A percentile compares a stretch with the other conserved stretches of the same genome.
These are phyloP conservation scores for Candida patagonica DNA, from an alignment of 805 yeast genomes.

Conservation along the genomic window DNA sequence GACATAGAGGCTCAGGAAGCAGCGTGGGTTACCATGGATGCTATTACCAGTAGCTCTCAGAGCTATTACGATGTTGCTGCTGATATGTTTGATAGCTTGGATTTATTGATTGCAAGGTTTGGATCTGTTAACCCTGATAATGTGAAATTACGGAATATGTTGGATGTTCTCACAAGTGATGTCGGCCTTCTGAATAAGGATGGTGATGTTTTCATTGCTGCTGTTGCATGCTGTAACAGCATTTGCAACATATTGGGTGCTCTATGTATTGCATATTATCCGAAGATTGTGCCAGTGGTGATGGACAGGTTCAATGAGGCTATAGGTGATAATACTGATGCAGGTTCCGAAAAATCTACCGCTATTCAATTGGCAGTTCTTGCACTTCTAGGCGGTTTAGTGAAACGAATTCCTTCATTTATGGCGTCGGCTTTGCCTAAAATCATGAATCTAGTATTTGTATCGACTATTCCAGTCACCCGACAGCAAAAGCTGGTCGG, in stretches of 20 bases:
- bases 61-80: slow-evolving; percentile 44
- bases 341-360: slow-evolving; percentile 24
- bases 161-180: slow-evolving; percentile 43
- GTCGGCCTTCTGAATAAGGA: slow-evolving; percentile 44
- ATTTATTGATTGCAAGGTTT: slow-evolving; percentile 54
- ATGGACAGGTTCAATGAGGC: slow-evolving; percentile 47
- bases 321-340: slow-evolving; percentile 17
- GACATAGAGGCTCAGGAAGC: slow-evolving; percentile 42
- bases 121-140: slow-evolving; percentile 37
- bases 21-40: slow-evolving; percentile 29
- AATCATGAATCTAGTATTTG: slow-evolving; percentile 44
- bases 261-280: slow-evolving; percentile 73
- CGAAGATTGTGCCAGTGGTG: slow-evolving; percentile 73
- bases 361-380: slow-evolving; percentile 62
- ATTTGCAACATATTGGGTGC: slow-evolving; percentile 73
- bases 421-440: slow-evolving; percentile 59
- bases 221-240: slow-evolving; percentile 63
- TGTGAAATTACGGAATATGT: slow-evolving; percentile 34
- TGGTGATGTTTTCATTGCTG: slow-evolving; percentile 61
- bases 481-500: slow-evolving; percentile 44
- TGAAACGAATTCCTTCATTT: slow-evolving; percentile 81
- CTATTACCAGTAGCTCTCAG: slow-evolving; percentile 17
- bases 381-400: slow-evolving; percentile 60
- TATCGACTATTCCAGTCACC: slow-evolving; percentile 33
- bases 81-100: slow-evolving; percentile 58